phyloP scores from a whole-genome alignment of 768 basidiomycete genomes.

The Thelephora ganbajun region DNA sequence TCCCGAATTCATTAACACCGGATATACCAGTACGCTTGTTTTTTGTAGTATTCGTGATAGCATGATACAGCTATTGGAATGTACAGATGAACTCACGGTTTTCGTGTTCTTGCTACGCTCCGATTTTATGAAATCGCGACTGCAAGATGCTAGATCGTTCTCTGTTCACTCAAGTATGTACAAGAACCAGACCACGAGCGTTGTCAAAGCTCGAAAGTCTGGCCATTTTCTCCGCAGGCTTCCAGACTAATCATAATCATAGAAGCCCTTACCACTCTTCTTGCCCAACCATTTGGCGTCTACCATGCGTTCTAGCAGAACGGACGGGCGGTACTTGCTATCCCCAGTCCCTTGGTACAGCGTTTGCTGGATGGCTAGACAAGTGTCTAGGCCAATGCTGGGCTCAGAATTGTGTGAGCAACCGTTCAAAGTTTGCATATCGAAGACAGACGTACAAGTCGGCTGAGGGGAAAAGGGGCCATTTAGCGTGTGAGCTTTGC shows the following conservation, averaged over 20 bases:
- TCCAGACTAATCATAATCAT: constrained; percentile 44
- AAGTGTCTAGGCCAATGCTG: constrained; percentile 96
- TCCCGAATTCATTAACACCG: too few relatives aligned
- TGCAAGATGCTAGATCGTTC: too few relatives aligned
- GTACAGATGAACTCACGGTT: too few relatives aligned
- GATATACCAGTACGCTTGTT: too few relatives aligned
- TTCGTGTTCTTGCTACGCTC: too few relatives aligned
- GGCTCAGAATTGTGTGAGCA: background rate
- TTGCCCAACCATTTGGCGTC: constrained; percentile 85
- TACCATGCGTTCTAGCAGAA: constrained; percentile 90
- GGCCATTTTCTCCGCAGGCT: constrained; percentile 1
- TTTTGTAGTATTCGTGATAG: too few relatives aligned
- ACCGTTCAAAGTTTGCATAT: background rate
- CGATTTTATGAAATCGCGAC: too few relatives aligned
- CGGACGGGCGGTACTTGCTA: constrained; percentile 86
- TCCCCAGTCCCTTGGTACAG: constrained; percentile 83
- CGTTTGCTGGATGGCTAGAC: constrained; percentile 84
- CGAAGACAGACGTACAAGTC: constrained; percentile 18
- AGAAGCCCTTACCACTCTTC: constrained; percentile 92
- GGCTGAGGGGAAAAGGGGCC: constrained; percentile 9
- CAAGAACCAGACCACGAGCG: too few relatives aligned
- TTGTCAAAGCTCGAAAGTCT: too few relatives aligned
- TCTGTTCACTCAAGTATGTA: too few relatives aligned
- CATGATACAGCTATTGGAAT: too few relatives aligned
- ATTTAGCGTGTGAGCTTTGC: background rate